Conservation (phyloP, 1,284 basidiomycete species). For the Gymnopus androsaceus region DNA sequence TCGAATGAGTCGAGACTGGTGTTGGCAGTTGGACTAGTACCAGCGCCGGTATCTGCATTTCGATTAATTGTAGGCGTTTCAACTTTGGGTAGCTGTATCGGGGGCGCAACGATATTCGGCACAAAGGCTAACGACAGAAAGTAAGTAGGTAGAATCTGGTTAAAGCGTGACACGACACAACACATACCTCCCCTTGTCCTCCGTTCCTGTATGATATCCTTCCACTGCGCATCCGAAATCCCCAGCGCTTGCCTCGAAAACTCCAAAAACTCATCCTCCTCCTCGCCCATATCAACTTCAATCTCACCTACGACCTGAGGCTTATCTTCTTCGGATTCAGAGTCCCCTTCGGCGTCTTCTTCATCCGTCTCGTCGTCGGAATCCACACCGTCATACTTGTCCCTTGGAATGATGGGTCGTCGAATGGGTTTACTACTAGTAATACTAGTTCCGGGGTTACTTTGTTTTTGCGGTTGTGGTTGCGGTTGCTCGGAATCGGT, state of each 20-base stretch:
- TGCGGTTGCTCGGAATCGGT: conserved; percentile 31
- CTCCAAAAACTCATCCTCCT: conserved; percentile 89
- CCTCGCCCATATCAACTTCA: conserved; percentile 86
- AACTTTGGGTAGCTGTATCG: conserved; percentile 5
- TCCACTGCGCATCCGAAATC: conserved; percentile 83
- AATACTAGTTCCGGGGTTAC: conserved; percentile 13
- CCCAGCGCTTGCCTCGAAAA: conserved; percentile 90
- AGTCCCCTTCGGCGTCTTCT: conserved; percentile 51
- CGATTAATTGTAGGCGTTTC: conserved; percentile 19
- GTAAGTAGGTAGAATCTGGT: not conserved
- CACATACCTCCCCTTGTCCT: conserved; percentile 75
- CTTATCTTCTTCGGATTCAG: conserved; percentile 73
- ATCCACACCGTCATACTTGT: conserved; percentile 82
- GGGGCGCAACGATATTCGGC: conserved; percentile 40
- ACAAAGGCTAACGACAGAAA: conserved; percentile 60
- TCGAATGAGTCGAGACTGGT: conserved; percentile 89
- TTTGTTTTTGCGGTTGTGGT: too few relatives aligned
- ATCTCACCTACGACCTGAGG: conserved; percentile 80
- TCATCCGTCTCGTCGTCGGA: conserved; percentile 82
- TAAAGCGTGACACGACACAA: conserved; percentile 13
- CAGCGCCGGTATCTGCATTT: conserved; percentile 25
- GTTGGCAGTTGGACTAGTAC: conserved; percentile 48
- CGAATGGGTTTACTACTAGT: conserved; percentile 54
- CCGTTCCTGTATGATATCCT: conserved; percentile 76
- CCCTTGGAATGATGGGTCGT: conserved; percentile 75